Conservation (phyloP, 2,329 filamentous ascomycete species). For the Alternaria angustiovoidea region DNA sequence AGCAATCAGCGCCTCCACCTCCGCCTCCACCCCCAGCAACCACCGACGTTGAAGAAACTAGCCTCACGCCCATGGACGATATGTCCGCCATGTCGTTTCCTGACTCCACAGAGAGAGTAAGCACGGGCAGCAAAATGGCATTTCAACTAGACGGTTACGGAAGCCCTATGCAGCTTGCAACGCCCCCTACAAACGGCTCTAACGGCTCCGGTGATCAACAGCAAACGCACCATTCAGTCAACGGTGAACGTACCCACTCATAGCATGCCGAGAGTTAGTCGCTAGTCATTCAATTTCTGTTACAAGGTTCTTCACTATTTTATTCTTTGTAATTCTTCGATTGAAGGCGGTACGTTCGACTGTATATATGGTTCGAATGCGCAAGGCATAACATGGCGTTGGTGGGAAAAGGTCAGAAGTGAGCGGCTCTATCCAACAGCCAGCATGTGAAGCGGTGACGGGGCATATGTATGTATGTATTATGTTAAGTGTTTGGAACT, state of each 20-base stretch:
- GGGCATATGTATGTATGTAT: background rate
- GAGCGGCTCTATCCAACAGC: background rate
- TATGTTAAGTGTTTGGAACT: background rate
- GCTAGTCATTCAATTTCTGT: constrained; percentile 4
- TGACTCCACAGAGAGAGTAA: constrained; percentile 27
- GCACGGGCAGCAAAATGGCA: constrained; percentile 13
- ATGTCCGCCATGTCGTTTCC: constrained; percentile 3
- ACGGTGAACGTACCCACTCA: background rate
- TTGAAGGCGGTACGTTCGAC: background rate
- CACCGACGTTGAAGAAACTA: constrained; percentile 38
- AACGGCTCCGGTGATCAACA: constrained; percentile 41
- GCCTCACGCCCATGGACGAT: constrained; percentile 39
- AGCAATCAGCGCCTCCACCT: constrained; percentile 52
- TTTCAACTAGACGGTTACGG: constrained; percentile 19
- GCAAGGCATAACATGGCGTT: constrained; percentile 13
- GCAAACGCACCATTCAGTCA: background rate
- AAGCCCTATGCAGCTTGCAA: constrained; percentile 56
- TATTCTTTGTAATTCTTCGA: constrained; percentile 15
- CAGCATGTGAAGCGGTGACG: background rate
- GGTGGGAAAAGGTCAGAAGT: background rate
- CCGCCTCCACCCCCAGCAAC: constrained; percentile 43
- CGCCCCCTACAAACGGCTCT: constrained; percentile 51
- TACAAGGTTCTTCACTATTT: background rate
- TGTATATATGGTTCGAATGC: background rate
- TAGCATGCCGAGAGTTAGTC: background rate